phyloP scores from a whole-genome alignment of 1,139 yeast genomes.

The Pichia sp. region DNA sequence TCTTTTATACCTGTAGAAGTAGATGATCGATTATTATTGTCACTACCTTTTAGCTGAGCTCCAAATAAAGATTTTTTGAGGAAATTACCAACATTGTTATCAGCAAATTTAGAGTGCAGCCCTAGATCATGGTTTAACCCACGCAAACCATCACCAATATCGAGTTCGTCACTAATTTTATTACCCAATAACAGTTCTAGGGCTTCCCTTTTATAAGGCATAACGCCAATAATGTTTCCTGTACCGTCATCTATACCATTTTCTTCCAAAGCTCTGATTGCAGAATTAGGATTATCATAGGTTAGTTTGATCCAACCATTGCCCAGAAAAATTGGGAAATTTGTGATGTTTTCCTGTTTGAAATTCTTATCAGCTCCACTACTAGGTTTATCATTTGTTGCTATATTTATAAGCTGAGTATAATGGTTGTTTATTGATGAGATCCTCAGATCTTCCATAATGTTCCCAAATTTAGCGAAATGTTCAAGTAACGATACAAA shows the following conservation, averaged over 20 bases:
- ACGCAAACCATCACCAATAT: constrained; percentile 39
- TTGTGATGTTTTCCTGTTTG: neutral
- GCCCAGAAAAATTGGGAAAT: constrained; percentile 70
- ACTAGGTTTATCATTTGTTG: constrained; percentile 4
- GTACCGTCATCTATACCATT: constrained; percentile 38
- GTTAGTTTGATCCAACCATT: constrained; percentile 85
- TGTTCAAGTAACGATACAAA: constrained; percentile 63
- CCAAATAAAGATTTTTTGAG: constrained; percentile 2
- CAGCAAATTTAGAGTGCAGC: constrained; percentile 15
- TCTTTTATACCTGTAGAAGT: constrained; percentile 9
- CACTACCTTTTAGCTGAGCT: neutral
- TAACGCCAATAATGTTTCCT: constrained; percentile 58
- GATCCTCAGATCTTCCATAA: constrained; percentile 59
- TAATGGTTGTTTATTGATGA: constrained; percentile 6
- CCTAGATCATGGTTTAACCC: constrained; percentile 20
- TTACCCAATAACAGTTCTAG: constrained; percentile 59
- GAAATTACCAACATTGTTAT: constrained; percentile 18
- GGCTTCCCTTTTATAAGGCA: constrained; percentile 54
- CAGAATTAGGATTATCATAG: constrained; percentile 67
- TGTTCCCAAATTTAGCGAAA: constrained; percentile 73
- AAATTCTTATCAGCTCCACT: constrained; percentile 3
- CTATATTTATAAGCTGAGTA: constrained; percentile 6
- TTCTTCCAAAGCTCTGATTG: constrained; percentile 76
- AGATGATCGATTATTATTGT: neutral
- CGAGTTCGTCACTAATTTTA: constrained; percentile 44